A percentile compares a stretch with the other conserved stretches of the same genome.
Evolutionary conservation across 306 rosid species (phyloP).

Genomic region (Abrus precatorius): DNA sequence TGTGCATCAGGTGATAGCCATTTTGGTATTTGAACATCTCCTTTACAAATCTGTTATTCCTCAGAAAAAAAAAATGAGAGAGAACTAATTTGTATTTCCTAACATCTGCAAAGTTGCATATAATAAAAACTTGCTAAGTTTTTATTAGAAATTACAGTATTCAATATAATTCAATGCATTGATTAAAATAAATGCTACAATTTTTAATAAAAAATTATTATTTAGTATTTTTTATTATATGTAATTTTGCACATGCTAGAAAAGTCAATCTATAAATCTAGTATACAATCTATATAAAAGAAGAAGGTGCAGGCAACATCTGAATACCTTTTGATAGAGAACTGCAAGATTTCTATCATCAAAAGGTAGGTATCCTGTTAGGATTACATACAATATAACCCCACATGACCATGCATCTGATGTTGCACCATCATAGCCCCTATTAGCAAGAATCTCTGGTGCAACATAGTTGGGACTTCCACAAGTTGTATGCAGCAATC

Average conservation of each 20-base stretch:
- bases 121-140: too few relatives aligned
- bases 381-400: slow-evolving; percentile 80
- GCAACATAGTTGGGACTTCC: slow-evolving; percentile 99
- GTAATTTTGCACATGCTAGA: too few relatives aligned
- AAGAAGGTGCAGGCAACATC: slow-evolving; percentile 15
- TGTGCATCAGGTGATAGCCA: slow-evolving; percentile 80
- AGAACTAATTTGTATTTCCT: not conserved
- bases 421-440: slow-evolving; percentile 89
- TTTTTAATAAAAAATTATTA: too few relatives aligned
- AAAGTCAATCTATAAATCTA: not conserved
- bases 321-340: slow-evolving; percentile 86
- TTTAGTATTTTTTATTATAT: too few relatives aligned
- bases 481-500: slow-evolving; percentile 94
- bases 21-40: slow-evolving; percentile 75
- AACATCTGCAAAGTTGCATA: too few relatives aligned
- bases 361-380: slow-evolving; percentile 86
- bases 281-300: not conserved
- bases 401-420: slow-evolving; percentile 97
- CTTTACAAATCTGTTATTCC: slow-evolving; percentile 73
- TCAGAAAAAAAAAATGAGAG: not conserved
- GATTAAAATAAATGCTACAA: too few relatives aligned
- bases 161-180: too few relatives aligned
- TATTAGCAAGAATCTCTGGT: slow-evolving; percentile 86
- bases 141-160: too few relatives aligned
- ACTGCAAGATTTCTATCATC: slow-evolving; percentile 93